Percentiles rank a stretch among this genome's conserved stretches.
phyloP scores from a whole-genome alignment of 208 protist species.

The Trypanosoma brucei region DNA sequence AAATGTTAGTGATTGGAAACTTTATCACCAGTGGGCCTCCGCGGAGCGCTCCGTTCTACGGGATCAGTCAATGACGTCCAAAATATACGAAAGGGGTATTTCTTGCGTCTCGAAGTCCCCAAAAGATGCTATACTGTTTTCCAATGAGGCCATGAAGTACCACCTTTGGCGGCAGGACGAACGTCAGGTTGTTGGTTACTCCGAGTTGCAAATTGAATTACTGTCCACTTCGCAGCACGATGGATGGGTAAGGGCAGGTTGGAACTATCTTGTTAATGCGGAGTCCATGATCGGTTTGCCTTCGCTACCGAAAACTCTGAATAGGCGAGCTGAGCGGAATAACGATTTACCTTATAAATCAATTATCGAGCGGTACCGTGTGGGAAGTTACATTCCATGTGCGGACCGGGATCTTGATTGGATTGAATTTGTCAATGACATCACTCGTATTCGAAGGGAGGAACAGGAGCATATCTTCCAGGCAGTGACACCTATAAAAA shows the following conservation, averaged over 20 bases:
- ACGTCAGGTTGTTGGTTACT: conserved; percentile 60
- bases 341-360: conserved; percentile 32
- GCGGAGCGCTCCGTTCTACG: conserved; percentile 38
- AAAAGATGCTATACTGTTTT: conserved; percentile 45
- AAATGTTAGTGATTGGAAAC: conserved; percentile 61
- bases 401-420: conserved; percentile 35
- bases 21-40: conserved; percentile 78
- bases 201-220: conserved; percentile 76
- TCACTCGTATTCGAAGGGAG: conserved; percentile 34
- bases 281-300: conserved; percentile 55
- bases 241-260: conserved; percentile 41
- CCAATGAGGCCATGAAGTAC: conserved; percentile 51
- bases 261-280: conserved; percentile 60
- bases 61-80: conserved; percentile 62
- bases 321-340: conserved; percentile 32
- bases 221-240: conserved; percentile 33
- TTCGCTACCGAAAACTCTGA: conserved; percentile 48
- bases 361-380: conserved; percentile 53
- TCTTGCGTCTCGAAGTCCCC: conserved; percentile 54
- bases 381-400: conserved; percentile 73
- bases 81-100: conserved; percentile 74
- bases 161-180: conserved; percentile 70
- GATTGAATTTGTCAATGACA: conserved; percentile 57
- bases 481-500: conserved; percentile 20
- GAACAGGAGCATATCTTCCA: conserved; percentile 57